Percentiles rank a stretch among this genome's conserved stretches.
These are phyloP conservation scores for Amanita polypyramis DNA, from an alignment of 768 basidiomycete species.

Conservation along the genomic window DNA sequence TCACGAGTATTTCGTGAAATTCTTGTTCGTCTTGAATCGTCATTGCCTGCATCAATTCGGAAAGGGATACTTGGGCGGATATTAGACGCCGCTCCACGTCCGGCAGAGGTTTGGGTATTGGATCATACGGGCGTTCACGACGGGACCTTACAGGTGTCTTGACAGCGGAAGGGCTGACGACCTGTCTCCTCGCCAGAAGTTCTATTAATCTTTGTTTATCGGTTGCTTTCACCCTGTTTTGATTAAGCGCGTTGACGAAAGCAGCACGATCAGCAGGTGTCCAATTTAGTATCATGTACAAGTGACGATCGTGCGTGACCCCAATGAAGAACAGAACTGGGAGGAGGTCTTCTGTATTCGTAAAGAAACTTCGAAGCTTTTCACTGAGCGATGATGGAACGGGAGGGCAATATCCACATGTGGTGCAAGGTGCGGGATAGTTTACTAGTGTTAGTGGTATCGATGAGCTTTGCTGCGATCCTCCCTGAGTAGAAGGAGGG, in stretches of 20 bases:
- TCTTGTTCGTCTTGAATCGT: constrained; percentile 1
- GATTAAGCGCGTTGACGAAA: background rate
- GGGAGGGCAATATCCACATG: constrained; percentile 4
- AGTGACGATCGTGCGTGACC: constrained; percentile 10
- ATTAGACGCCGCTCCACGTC: background rate
- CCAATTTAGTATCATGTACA: constrained; percentile 7
- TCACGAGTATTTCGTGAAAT: constrained; percentile 1
- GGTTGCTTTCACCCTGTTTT: background rate
- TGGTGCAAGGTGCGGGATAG: constrained; percentile 3
- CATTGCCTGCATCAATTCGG: constrained; percentile 1
- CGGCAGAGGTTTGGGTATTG: constrained; percentile 1
- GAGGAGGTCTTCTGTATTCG: constrained; percentile 4
- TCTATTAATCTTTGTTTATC: background rate
- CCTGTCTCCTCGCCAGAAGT: background rate
- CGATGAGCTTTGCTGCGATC: background rate
- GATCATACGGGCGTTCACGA: constrained; percentile 4
- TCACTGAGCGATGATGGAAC: background rate
- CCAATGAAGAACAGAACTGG: constrained; percentile 3
- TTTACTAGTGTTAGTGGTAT: background rate
- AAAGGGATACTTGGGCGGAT: background rate
- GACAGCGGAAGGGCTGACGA: too few species aligned
- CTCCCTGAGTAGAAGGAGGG: background rate
- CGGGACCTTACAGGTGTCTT: background rate
- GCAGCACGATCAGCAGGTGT: background rate
- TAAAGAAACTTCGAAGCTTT: constrained; percentile 1